Base-by-base conservation (phyloP, 1,284 basidiomycete genomes). In the Trametes versicolor region DNA sequence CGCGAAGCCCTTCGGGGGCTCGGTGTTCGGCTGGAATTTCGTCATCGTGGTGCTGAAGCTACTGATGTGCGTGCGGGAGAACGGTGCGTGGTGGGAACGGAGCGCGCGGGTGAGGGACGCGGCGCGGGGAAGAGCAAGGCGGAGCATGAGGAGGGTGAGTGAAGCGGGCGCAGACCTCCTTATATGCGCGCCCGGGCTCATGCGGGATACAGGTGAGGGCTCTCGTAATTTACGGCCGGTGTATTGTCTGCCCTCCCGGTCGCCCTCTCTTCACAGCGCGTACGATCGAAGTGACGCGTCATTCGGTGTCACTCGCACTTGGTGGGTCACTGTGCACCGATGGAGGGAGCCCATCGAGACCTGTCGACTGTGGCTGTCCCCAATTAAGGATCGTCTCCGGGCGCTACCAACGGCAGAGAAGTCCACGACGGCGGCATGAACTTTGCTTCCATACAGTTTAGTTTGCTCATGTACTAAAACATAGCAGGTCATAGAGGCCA, bases 251-350 rank as follows among this genome's bases (percentile, higher is more conserved):
- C 12, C 5, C 4, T 41, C 39, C 52, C 21, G 13, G 39, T 19
- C 39, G 39, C 12, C 5, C 4, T 41, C 39, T 15, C 19, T 41
- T 34, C 17, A 32, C 48, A 19, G 13, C 2, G 9, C 17, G 8
- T 9, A 23, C 19, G 53, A 55, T 55, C 53, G 53, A 29, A 23
- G n/a, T 8, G 51, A 8, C 19, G 23, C 51, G 34, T 37, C 51
- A 21, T 37, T 36, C n/a, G 32, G 37, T 34, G 51, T 98, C 51
- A 52, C 15, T 49, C 23, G 4, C 45, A 47, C 19, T n/a, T n/a
- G n/a, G n/a, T n/a, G n/a, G n/a, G n/a, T n/a, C 45, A 32, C 8
- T 8, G 29, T 32, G 8, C 29, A 8, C 29, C 29, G 29, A 32
- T 32, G 29, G 29, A 32, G 29, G 29, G 29, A 32, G 29, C 29